Evolutionary conservation across 2,329 filamentous ascomycete genomes (phyloP).

Genomic region (Aspergillus hiratsukae): DNA sequence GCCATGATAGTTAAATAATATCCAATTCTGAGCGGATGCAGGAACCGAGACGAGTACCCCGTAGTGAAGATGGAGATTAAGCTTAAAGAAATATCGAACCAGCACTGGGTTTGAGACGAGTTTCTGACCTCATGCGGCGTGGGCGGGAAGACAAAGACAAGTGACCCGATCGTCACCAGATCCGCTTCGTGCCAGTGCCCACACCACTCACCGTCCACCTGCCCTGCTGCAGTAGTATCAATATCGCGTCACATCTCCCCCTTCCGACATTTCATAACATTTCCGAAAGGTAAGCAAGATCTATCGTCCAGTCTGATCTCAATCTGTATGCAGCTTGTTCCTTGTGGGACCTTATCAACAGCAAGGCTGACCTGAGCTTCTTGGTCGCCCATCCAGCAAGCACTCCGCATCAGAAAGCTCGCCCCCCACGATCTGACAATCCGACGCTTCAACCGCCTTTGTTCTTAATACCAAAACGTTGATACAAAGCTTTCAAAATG

Average conservation of each 20-base stretch:
- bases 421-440: conserved; percentile 2
- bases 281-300: background rate
- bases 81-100: background rate
- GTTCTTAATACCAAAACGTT: conserved; percentile 12
- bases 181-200: conserved; percentile 4
- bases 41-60: background rate
- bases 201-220: conserved; percentile 3
- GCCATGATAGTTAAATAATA: conserved; percentile 13
- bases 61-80: background rate
- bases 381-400: conserved; percentile 8
- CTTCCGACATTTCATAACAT: background rate
- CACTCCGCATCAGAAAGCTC: conserved; percentile 18
- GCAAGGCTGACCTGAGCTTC: conserved; percentile 13
- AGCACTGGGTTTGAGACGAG: background rate
- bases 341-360: background rate
- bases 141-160: background rate
- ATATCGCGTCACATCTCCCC: background rate
- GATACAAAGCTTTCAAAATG: conserved; percentile 56
- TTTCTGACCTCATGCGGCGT: conserved; percentile 3
- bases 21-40: background rate
- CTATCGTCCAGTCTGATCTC: background rate
- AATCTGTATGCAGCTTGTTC: background rate
- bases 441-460: conserved; percentile 16
- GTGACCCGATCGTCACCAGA: conserved; percentile 13
- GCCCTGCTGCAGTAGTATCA: background rate